phyloP scores from a whole-genome alignment of 2,329 filamentous ascomycete genomes.

The Fusarium luffae region DNA sequence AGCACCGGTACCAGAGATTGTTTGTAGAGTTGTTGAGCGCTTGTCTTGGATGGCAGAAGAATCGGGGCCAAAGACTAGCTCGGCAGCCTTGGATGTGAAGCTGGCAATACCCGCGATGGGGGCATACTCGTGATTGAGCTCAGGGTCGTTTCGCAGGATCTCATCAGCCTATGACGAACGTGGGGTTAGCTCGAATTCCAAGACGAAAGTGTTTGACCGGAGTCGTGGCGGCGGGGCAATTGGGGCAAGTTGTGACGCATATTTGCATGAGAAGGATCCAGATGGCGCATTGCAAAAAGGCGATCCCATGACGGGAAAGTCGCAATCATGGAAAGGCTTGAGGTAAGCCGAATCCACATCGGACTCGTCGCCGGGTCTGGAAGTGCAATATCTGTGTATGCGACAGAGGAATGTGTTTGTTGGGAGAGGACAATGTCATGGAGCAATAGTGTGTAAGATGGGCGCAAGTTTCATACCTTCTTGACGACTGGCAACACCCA shows the following conservation, averaged over 20 bases:
- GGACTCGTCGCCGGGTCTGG: slow-evolving; percentile 1
- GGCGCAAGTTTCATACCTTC: slow-evolving; percentile 70
- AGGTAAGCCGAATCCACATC: slow-evolving; percentile 24
- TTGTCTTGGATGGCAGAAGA: slow-evolving; percentile 87
- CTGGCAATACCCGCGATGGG: slow-evolving; percentile 89
- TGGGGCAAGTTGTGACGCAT: slow-evolving; percentile 31
- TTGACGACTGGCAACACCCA: slow-evolving; percentile 97
- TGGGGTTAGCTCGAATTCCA: slow-evolving; percentile 39
- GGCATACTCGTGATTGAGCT: slow-evolving; percentile 97
- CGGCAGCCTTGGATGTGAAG: slow-evolving; percentile 90
- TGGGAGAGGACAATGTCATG: slow-evolving; percentile 6
- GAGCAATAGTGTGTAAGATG: slow-evolving; percentile 6
- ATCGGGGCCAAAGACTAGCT: slow-evolving; percentile 83
- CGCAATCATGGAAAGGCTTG: slow-evolving; percentile 24
- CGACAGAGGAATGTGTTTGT: slow-evolving; percentile 5
- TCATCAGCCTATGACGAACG: slow-evolving; percentile 79
- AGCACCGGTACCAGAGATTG: slow-evolving; percentile 96
- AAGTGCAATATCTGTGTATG: slow-evolving; percentile 18
- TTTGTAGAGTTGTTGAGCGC: slow-evolving; percentile 84
- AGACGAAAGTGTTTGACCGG: slow-evolving; percentile 14
- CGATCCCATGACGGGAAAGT: slow-evolving; percentile 37
- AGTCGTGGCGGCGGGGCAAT: slow-evolving; percentile 23
- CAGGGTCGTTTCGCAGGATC: slow-evolving; percentile 85
- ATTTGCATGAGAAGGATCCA: slow-evolving; percentile 26
- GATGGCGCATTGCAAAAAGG: slow-evolving; percentile 26